phyloP scores from a whole-genome alignment of 2,329 filamentous ascomycete species.

The Capronia americana region DNA sequence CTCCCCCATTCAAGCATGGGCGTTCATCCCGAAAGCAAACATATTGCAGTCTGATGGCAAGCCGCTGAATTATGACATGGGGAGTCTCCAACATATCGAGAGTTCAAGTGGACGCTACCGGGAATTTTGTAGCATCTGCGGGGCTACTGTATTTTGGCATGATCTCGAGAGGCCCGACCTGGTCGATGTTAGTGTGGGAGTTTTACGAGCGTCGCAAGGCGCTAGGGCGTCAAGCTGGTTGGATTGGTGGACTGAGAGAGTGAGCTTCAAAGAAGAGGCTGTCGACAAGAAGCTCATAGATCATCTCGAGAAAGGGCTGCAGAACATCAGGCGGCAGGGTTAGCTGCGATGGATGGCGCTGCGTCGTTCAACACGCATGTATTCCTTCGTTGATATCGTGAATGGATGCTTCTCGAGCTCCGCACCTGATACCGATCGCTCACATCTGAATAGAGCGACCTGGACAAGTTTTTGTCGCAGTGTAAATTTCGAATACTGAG shows the following conservation, averaged over 20 bases:
- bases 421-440: neutral
- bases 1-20: slow-evolving; percentile 70
- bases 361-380: neutral
- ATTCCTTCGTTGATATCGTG: neutral
- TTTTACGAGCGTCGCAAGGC: slow-evolving; percentile 60
- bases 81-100: slow-evolving; percentile 59
- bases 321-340: slow-evolving; percentile 2
- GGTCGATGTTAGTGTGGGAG: slow-evolving; percentile 68
- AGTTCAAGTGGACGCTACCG: slow-evolving; percentile 62
- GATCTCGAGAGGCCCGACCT: slow-evolving; percentile 60
- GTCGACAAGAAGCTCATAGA: slow-evolving; percentile 42
- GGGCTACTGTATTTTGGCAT: slow-evolving; percentile 70
- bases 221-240: slow-evolving; percentile 65
- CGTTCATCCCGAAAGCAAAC: slow-evolving; percentile 67
- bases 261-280: slow-evolving; percentile 67
- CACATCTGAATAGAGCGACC: neutral
- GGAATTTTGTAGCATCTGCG: slow-evolving; percentile 68
- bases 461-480: neutral
- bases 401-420: neutral
- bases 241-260: slow-evolving; percentile 64
- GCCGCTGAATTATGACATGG: slow-evolving; percentile 47
- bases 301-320: slow-evolving; percentile 30
- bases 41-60: slow-evolving; percentile 38
- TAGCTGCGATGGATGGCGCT: neutral
- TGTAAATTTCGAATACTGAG: neutral